A percentile compares a stretch with the other conserved stretches of the same genome.
phyloP scores from a whole-genome alignment of 495 filamentous ascomycete species.

The Penicillium coprophilum region DNA sequence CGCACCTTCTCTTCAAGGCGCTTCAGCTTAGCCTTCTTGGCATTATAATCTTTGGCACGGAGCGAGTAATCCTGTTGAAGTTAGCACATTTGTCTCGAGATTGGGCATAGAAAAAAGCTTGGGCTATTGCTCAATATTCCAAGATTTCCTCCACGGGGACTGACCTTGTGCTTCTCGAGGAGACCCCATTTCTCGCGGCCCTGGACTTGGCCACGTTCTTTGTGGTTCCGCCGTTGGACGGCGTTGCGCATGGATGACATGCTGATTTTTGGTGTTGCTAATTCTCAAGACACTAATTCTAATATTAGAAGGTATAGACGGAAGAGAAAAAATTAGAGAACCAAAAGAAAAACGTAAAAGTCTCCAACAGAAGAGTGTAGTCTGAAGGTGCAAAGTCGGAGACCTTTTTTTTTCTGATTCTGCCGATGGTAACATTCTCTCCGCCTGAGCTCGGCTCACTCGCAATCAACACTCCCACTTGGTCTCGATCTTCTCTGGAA shows the following conservation, averaged over 20 bases:
- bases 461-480: slow-evolving; percentile 28
- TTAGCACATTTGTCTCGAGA: slow-evolving; percentile 21
- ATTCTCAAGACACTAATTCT: not conserved
- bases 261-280: slow-evolving; percentile 17
- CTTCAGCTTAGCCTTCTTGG: slow-evolving; percentile 77
- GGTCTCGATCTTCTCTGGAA: slow-evolving; percentile 3
- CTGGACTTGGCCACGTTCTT: slow-evolving; percentile 81
- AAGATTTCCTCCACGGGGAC: not conserved
- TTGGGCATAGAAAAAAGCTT: not conserved
- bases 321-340: slow-evolving; percentile 3
- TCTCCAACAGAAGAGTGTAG: slow-evolving; percentile 9
- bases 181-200: slow-evolving; percentile 82
- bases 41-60: slow-evolving; percentile 83
- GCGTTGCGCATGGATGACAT: slow-evolving; percentile 87
- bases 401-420: slow-evolving; percentile 33
- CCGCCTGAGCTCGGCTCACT: slow-evolving; percentile 33
- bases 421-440: slow-evolving; percentile 11
- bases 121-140: not conserved
- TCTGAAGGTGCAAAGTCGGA: slow-evolving; percentile 16
- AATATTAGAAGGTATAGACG: not conserved
- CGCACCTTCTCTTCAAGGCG: slow-evolving; percentile 76
- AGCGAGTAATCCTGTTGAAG: slow-evolving; percentile 77
- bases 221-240: slow-evolving; percentile 73
- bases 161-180: slow-evolving; percentile 83
- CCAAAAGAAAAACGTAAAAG: slow-evolving; percentile 5